Base-by-base conservation (phyloP, 306 rosid genomes). In the Gleditsia sinensis region DNA sequence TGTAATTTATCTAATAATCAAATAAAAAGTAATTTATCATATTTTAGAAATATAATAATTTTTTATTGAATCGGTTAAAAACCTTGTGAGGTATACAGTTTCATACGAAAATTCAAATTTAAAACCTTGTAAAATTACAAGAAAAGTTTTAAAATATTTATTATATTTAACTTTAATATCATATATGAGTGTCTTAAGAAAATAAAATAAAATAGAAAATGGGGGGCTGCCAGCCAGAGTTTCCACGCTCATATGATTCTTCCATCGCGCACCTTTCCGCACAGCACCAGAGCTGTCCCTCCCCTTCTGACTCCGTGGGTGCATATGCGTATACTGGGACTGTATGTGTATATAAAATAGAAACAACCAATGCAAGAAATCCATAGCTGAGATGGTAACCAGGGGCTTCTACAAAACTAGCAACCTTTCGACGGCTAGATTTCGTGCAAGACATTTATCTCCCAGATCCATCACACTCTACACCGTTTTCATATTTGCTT, bases 381-480 rank as follows among this genome's bases (percentile, higher is more conserved):
- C 81, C 48, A 28, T 12, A 61, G 64, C 21, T 69, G 75, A 77
- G 69, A 88, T 90, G 98, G 93, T 83, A 55, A 86, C 50, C 67
- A 87, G 88, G 87, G 67, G 82, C 55, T 73, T 75, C 2, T 34
- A 62, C 67, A 75, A 60, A 6, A 27, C 79, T 28, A 51, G 81
- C 80, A 55, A 33, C 76, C 64, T 76, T 20, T 49, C 58, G 9
- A 33, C 79, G 21, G 59, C 75, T 9, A 76, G 86, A 80, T 68
- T 85, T 72, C 80, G 75, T 24, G 36, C 76, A 16, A 80, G 91
- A 78, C 86, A 71, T 46, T 54, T 79, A 32, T 82, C 87, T 45
- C 84, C 76, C 10, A 76, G 66, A 20, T 46, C 80, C 50, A 46
- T 83, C 56, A 59, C 92, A 51, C 61, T 89, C 60, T 87, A 83